Percentiles rank a stretch among this genome's conserved stretches.
Evolutionary conservation across 306 rosid genomes (phyloP).

Genomic region (Luffa acutangula): DNA sequence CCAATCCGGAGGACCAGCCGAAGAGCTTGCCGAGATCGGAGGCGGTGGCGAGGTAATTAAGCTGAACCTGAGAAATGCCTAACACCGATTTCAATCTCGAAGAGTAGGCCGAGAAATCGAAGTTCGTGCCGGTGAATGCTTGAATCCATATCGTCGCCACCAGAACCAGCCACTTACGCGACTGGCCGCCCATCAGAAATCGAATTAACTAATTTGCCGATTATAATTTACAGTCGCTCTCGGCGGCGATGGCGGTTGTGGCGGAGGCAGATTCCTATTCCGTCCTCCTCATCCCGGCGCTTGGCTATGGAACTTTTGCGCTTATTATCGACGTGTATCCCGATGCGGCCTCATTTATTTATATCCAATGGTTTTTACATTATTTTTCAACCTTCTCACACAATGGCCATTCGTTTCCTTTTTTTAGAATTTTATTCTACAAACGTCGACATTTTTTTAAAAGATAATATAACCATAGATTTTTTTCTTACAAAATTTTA

Average conservation of each 20-base stretch:
- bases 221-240: no score
- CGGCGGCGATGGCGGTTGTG: neutral
- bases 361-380: neutral
- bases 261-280: no score
- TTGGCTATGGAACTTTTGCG: neutral
- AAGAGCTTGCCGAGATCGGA: conserved; percentile 76
- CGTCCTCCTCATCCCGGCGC: neutral
- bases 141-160: conserved; percentile 89
- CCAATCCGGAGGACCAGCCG: conserved; percentile 87
- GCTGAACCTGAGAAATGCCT: conserved; percentile 59
- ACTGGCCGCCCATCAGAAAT: conserved; percentile 53
- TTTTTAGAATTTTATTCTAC: neutral
- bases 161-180: conserved; percentile 78
- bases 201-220: neutral
- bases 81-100: conserved; percentile 60
- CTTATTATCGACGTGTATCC: neutral
- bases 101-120: conserved; percentile 84
- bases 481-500: no score
- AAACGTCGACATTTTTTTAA: no score
- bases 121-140: conserved; percentile 85
- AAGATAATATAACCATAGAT: no score
- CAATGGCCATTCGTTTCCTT: neutral
- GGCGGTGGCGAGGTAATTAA: conserved; percentile 72
- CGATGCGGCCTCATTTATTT: conserved; percentile 3
- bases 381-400: neutral